Conservation (phyloP, 176 grass and related monocot genomes). For the Oryza rufipogon region DNA sequence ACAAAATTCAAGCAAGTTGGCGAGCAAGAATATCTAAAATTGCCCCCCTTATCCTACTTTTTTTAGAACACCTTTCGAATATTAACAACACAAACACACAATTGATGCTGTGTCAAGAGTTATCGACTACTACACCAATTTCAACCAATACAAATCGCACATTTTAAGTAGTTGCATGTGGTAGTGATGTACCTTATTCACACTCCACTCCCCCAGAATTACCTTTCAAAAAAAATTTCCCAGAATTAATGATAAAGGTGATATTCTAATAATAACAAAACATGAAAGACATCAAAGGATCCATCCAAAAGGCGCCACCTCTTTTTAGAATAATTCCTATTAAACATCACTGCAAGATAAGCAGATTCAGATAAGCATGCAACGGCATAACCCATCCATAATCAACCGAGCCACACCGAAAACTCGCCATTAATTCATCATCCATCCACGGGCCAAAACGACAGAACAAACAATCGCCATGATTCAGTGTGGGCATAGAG, state of each 20-base stretch:
- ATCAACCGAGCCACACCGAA: neutral
- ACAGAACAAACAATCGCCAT: neutral
- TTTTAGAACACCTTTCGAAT: neutral
- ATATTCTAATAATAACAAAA: neutral
- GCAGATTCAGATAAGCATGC: neutral
- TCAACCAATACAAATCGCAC: neutral
- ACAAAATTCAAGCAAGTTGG: constrained; percentile 3
- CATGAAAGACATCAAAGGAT: constrained; percentile 1
- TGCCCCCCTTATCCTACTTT: constrained; percentile 6
- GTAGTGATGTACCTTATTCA: constrained; percentile 2
- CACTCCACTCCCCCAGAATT: neutral
- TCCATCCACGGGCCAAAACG: neutral
- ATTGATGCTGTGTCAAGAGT: neutral
- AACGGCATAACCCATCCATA: neutral
- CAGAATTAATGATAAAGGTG: neutral
- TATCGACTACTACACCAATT: neutral
- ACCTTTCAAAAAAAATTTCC: neutral
- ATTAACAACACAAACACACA: neutral
- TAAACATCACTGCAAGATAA: constrained; percentile 1
- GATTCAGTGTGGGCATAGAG: neutral
- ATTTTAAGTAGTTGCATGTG: neutral
- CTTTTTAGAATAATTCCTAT: constrained; percentile 9
- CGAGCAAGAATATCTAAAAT: constrained; percentile 34
- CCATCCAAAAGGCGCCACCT: neutral
- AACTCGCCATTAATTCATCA: constrained; percentile 15